Base-by-base conservation (phyloP, 805 yeast species). In the Yamadazyma scolyti region DNA sequence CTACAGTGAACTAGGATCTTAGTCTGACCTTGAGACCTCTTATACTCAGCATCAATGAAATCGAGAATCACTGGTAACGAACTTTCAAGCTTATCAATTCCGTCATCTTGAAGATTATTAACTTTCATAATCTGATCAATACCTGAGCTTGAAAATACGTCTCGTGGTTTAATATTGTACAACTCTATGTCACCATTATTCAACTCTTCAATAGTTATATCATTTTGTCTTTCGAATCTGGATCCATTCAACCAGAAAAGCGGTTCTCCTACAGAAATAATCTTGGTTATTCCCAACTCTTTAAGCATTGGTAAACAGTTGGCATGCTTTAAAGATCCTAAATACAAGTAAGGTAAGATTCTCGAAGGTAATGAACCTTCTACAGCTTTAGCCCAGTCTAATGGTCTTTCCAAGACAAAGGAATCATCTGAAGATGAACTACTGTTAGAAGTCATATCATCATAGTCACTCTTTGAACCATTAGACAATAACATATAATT, bases 241-340 rank as follows among this genome's bases (percentile, higher is more conserved):
- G 44, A 41, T 1, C 65, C 59, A 30, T 41, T 42, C 19, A 77
- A 43, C 96, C 96, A 88, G 2, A 71, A 61, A 6, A 83, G 58
- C 8, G 62, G 60, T 46, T 90, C 97, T 2, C 97, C 97, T 7
- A 90, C 96, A 2, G 93, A 80, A 9, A 90, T 79, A 9, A 90
- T 71, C 35, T 83, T 75, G 11, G 68, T 72, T 35, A 90, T 86
- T 0, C 85, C 87, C 9, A 90, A 58, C 33, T 69, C 70, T 17
- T 61, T 56, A 33, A 90, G 61, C 42, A 90, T 55, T 2, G 76
- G 73, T 5, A 81, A 68, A 42, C 79, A 75, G 34, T 77, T 78
- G 4, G 97, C 97, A 59, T 90, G 96, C 27, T 60, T 73, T 33
- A 88, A 61, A 3, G 93, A 80, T 1, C 97, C 97, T 31, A 90